A percentile compares a stretch with the other conserved stretches of the same genome.
Conservation (phyloP, 2,329 filamentous ascomycete species). For the Colletotrichum sansevieriae region DNA sequence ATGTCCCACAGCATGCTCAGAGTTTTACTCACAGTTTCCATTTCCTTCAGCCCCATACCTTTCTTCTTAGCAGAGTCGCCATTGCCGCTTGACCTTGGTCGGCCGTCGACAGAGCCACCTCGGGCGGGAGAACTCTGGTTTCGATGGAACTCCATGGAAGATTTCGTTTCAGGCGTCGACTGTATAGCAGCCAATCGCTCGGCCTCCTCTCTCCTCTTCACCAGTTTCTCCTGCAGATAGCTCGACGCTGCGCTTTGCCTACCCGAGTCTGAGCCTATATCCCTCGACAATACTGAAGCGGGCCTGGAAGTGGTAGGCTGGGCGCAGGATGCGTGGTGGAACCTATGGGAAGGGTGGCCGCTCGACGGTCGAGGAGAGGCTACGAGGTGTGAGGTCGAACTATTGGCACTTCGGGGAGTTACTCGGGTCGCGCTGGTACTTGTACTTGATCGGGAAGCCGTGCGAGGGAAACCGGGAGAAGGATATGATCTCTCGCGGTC, state of each 20-base stretch:
- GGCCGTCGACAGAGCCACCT: slow-evolving; percentile 50
- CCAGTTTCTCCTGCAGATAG: slow-evolving; percentile 68
- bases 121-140: slow-evolving; percentile 57
- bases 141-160: slow-evolving; percentile 54
- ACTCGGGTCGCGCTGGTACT: slow-evolving; percentile 38
- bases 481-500: slow-evolving; percentile 36
- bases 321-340: slow-evolving; percentile 56
- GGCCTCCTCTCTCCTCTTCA: slow-evolving; percentile 62
- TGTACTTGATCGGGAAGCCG: slow-evolving; percentile 61
- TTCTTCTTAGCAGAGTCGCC: slow-evolving; percentile 61
- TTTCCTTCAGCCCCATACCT: slow-evolving; percentile 74
- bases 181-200: slow-evolving; percentile 56
- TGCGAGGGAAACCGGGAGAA: slow-evolving; percentile 52
- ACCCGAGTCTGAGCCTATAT: slow-evolving; percentile 56
- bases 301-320: slow-evolving; percentile 53
- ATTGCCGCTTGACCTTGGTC: slow-evolving; percentile 59
- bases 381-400: slow-evolving; percentile 56
- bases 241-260: slow-evolving; percentile 60
- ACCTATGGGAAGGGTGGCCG: slow-evolving; percentile 54
- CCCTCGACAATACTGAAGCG: slow-evolving; percentile 56
- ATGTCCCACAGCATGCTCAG: background rate
- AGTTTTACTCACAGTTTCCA: slow-evolving; percentile 67
- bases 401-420: slow-evolving; percentile 58
- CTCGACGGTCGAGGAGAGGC: slow-evolving; percentile 52
- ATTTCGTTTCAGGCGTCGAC: slow-evolving; percentile 53